Conservation (phyloP, 2,329 filamentous ascomycete species). For the Reticulascus tulasneorum region DNA sequence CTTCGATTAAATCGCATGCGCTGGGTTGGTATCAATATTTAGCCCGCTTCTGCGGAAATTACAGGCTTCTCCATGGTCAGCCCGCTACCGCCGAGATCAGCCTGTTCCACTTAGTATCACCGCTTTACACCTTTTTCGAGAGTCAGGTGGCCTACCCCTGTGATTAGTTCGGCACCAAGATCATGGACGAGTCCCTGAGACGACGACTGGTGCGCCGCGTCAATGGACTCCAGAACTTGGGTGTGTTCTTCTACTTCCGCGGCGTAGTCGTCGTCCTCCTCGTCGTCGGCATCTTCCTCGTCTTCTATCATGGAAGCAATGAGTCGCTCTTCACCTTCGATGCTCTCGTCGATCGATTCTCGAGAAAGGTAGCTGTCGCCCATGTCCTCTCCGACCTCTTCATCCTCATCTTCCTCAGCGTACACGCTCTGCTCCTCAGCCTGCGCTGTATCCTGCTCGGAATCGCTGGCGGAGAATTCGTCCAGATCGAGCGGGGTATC, state of each 20-base stretch:
- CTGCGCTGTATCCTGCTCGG: constrained; percentile 49
- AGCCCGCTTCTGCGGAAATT: constrained; percentile 8
- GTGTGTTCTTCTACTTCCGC: constrained; percentile 38
- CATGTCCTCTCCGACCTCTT: constrained; percentile 39
- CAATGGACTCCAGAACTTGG: constrained; percentile 8
- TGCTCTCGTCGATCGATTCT: constrained; percentile 44
- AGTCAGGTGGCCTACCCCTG: constrained; percentile 52
- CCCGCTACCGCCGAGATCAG: no score
- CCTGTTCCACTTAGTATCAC: constrained; percentile 12
- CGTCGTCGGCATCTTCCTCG: constrained; percentile 28
- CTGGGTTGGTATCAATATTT: no score
- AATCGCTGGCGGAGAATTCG: constrained; percentile 84
- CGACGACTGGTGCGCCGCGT: constrained; percentile 9
- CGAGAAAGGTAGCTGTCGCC: constrained; percentile 54
- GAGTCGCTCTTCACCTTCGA: constrained; percentile 39
- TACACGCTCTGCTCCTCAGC: constrained; percentile 51
- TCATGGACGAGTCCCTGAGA: constrained; percentile 35
- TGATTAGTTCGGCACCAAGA: constrained; percentile 53
- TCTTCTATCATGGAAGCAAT: constrained; percentile 35
- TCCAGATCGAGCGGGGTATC: constrained; percentile 78
- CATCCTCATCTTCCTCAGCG: constrained; percentile 43
- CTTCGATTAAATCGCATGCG: no score
- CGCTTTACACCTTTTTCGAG: constrained; percentile 35
- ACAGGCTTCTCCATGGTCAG: constrained; percentile 14
- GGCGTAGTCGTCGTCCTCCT: constrained; percentile 26